Conservation (phyloP, 2,329 filamentous ascomycete genomes). For the Apiospora marii region DNA sequence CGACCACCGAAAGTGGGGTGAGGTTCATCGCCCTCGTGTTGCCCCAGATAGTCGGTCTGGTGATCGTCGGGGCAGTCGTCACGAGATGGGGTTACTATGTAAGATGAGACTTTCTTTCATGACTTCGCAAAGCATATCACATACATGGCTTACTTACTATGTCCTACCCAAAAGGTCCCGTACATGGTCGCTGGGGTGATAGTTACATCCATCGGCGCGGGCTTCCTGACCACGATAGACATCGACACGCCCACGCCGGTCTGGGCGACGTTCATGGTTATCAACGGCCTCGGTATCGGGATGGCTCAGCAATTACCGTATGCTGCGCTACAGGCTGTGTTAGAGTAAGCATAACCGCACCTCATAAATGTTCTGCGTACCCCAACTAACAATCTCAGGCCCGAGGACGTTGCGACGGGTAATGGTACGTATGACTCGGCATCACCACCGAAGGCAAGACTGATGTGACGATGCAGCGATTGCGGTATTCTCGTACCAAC, state of each 20-base stretch:
- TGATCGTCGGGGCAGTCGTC: slow-evolving; percentile 49
- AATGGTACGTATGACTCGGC: neutral
- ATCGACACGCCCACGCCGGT: slow-evolving; percentile 50
- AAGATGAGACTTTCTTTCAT: slow-evolving; percentile 6
- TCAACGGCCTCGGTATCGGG: slow-evolving; percentile 39
- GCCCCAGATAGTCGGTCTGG: slow-evolving; percentile 55
- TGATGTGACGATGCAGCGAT: slow-evolving; percentile 27
- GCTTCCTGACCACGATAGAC: slow-evolving; percentile 62
- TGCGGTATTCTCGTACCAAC: slow-evolving; percentile 29
- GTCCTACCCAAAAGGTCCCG: slow-evolving; percentile 44
- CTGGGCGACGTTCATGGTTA: slow-evolving; percentile 45
- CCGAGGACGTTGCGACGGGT: neutral
- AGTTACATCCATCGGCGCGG: slow-evolving; percentile 54
- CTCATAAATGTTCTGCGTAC: neutral
- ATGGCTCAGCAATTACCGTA: neutral
- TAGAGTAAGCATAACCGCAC: neutral
- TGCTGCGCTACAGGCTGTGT: neutral
- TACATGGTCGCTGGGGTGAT: slow-evolving; percentile 49
- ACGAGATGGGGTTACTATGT: slow-evolving; percentile 36
- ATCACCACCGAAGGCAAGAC: neutral
- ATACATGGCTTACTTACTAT: slow-evolving; percentile 44
- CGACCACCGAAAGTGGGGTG: slow-evolving; percentile 61
- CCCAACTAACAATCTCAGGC: neutral
- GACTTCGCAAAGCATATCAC: neutral
- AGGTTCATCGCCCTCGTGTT: slow-evolving; percentile 62